phyloP scores from a whole-genome alignment of 2,329 filamentous ascomycete genomes.

The Curvularia sp. region DNA sequence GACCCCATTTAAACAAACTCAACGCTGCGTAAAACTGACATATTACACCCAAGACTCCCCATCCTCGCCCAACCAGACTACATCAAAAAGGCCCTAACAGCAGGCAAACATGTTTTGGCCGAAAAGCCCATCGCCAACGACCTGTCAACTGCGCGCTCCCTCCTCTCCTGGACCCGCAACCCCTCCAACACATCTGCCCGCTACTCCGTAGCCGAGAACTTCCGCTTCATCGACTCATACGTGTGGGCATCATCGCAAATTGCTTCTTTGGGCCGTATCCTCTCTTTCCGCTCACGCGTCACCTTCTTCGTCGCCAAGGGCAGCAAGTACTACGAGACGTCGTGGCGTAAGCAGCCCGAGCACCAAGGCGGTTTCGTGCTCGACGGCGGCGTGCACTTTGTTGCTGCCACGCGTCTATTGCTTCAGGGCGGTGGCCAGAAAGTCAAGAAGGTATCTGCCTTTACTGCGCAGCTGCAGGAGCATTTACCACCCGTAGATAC shows the following conservation, averaged over 20 bases:
- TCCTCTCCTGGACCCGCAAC: slow-evolving; percentile 56
- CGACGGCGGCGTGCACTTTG: slow-evolving; percentile 76
- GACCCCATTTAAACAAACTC: background rate
- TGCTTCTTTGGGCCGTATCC: slow-evolving; percentile 60
- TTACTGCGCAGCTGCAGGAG: slow-evolving; percentile 61
- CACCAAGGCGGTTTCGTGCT: slow-evolving; percentile 80
- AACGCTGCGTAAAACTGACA: background rate
- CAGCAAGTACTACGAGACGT: slow-evolving; percentile 63
- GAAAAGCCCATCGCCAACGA: slow-evolving; percentile 74
- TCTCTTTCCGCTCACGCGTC: slow-evolving; percentile 61
- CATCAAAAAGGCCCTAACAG: slow-evolving; percentile 65
- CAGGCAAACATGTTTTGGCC: slow-evolving; percentile 72
- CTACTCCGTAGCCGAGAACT: slow-evolving; percentile 71
- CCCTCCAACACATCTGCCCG: slow-evolving; percentile 52
- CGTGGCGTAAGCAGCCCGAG: slow-evolving; percentile 71
- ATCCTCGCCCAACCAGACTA: slow-evolving; percentile 66
- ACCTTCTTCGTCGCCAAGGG: slow-evolving; percentile 56
- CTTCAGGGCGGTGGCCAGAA: slow-evolving; percentile 56
- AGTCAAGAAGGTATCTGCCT: slow-evolving; percentile 60
- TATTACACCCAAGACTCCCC: slow-evolving; percentile 55
- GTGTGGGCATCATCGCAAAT: slow-evolving; percentile 59
- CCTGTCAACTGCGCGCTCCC: slow-evolving; percentile 57
- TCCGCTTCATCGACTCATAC: slow-evolving; percentile 67
- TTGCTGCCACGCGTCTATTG: slow-evolving; percentile 68
- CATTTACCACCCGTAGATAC: slow-evolving; percentile 72